phyloP scores from a whole-genome alignment of 495 filamentous ascomycete genomes.

The Cryomyces minteri region DNA sequence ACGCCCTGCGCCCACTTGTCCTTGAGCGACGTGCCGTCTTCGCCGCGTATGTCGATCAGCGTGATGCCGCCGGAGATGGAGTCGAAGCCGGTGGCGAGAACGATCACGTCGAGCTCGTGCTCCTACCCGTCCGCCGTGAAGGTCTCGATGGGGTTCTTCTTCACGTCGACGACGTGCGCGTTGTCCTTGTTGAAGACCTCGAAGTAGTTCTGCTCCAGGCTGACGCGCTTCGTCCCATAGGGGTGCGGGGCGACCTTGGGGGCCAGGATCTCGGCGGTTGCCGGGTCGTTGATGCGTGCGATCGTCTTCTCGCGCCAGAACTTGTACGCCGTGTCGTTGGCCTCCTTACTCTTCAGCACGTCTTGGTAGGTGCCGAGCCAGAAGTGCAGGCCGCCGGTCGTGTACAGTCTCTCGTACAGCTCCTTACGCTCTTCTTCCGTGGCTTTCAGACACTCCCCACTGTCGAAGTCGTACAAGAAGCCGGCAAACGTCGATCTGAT shows the following conservation, averaged over 20 bases:
- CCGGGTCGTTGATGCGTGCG: conserved; percentile 29
- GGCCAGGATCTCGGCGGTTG: conserved; percentile 29
- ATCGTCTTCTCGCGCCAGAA: conserved; percentile 38
- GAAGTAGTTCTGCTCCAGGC: conserved; percentile 35
- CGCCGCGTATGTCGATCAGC: not conserved
- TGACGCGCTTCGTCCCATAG: conserved; percentile 35
- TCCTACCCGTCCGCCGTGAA: conserved; percentile 21
- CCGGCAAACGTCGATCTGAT: conserved; percentile 12
- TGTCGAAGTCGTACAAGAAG: conserved; percentile 23
- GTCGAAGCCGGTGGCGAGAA: conserved; percentile 36
- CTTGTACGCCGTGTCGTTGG: conserved; percentile 30
- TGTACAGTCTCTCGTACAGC: conserved; percentile 28
- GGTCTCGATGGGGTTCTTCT: conserved; percentile 21
- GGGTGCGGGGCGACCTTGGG: conserved; percentile 30
- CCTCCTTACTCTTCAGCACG: conserved; percentile 21
- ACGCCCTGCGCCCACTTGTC: not conserved
- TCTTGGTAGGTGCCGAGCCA: conserved; percentile 32
- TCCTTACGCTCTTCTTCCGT: conserved; percentile 25
- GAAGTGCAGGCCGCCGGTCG: conserved; percentile 29
- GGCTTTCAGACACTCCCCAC: conserved; percentile 27
- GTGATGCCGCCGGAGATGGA: conserved; percentile 1
- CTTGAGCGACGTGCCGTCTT: not conserved
- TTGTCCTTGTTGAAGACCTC: conserved; percentile 37
- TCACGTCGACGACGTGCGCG: conserved; percentile 34
- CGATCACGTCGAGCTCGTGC: conserved; percentile 28